phyloP scores from a whole-genome alignment of 331 rosid species.

The Pyrus hybrid region DNA sequence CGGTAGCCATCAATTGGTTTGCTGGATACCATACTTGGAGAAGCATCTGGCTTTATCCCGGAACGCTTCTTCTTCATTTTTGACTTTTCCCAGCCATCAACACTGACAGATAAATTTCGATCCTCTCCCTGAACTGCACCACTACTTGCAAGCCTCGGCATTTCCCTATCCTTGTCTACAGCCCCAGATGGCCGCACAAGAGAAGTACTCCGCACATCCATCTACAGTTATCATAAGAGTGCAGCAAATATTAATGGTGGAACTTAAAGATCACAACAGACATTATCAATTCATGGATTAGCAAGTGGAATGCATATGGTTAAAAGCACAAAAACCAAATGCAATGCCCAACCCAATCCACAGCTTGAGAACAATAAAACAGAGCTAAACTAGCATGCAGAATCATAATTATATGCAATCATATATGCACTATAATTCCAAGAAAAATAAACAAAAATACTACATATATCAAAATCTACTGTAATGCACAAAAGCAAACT shows the following conservation, averaged over 20 bases:
- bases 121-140: slow-evolving; percentile 71
- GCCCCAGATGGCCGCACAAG: slow-evolving; percentile 59
- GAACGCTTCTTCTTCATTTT: slow-evolving; percentile 95
- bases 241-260: background rate
- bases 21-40: slow-evolving; percentile 44
- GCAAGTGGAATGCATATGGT: background rate
- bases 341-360: background rate
- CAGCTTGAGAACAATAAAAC: background rate
- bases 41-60: slow-evolving; percentile 77
- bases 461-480: background rate
- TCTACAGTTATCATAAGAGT: slow-evolving; percentile 32
- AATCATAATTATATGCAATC: background rate
- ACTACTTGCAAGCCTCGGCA: slow-evolving; percentile 50
- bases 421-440: background rate
- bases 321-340: background rate
- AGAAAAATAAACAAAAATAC: background rate
- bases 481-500: background rate
- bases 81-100: slow-evolving; percentile 92
- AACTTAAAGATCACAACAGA: background rate
- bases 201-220: slow-evolving; percentile 74
- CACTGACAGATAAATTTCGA: slow-evolving; percentile 59
- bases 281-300: background rate
- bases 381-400: background rate
- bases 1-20: slow-evolving; percentile 63
- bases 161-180: slow-evolving; percentile 75